phyloP scores from a whole-genome alignment of 371 early-diverging fungal species.

The Mucor mucedo region DNA sequence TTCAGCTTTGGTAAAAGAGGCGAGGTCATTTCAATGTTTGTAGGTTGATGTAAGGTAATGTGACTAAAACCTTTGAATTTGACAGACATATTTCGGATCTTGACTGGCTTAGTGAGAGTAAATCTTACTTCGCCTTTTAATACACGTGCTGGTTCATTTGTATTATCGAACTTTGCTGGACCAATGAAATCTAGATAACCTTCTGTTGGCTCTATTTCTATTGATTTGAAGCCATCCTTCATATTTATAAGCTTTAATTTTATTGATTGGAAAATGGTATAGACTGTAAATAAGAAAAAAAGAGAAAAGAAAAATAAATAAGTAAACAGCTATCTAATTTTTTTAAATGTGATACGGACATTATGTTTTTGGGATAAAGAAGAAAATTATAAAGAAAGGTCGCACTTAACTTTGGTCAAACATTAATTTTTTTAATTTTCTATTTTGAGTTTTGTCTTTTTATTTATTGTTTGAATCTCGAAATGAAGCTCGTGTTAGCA shows the following conservation, averaged over 20 bases:
- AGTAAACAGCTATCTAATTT: conserved; percentile 1
- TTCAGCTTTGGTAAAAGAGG: conserved; percentile 45
- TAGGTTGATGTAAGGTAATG: conserved; percentile 17
- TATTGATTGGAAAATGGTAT: conserved; percentile 20
- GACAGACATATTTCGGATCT: conserved; percentile 41
- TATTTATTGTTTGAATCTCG: neutral
- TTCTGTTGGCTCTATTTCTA: conserved; percentile 48
- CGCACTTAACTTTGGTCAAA: conserved; percentile 15
- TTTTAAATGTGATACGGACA: conserved; percentile 11
- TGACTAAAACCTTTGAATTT: conserved; percentile 53
- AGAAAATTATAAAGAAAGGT: neutral
- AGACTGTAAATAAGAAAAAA: neutral
- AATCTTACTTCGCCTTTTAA: conserved; percentile 42
- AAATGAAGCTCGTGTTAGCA: conserved; percentile 39
- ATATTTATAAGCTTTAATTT: conserved; percentile 24
- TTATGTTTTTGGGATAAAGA: conserved; percentile 11
- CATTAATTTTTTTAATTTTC: conserved; percentile 22
- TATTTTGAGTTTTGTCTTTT: conserved; percentile 17
- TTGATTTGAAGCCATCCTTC: conserved; percentile 45
- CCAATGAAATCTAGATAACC: conserved; percentile 45
- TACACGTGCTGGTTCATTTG: conserved; percentile 20
- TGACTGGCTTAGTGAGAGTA: conserved; percentile 36
- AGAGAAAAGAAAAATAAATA: neutral
- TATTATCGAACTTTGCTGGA: conserved; percentile 30
- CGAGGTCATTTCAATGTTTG: conserved; percentile 13